Percentiles rank a stretch among this genome's conserved stretches.
These are phyloP conservation scores for Cytospora leucostoma DNA, from an alignment of 2,329 filamentous ascomycete genomes.

Conservation along the genomic window DNA sequence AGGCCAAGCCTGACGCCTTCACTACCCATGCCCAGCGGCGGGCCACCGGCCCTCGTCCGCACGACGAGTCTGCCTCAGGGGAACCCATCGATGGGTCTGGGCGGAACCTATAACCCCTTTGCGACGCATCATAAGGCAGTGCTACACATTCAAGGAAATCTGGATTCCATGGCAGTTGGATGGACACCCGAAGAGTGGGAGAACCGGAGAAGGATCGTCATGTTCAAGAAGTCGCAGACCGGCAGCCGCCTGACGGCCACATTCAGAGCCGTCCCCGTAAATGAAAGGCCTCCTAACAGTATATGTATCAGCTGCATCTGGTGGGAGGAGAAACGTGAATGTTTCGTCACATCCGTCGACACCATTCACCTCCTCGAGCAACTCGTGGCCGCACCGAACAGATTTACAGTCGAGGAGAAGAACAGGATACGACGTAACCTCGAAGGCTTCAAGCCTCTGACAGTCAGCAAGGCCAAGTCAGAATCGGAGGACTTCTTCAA, in stretches of 20 bases:
- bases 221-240: slow-evolving; percentile 80
- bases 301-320: slow-evolving; percentile 97
- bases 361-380: slow-evolving; percentile 95
- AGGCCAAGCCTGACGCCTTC: slow-evolving; percentile 52
- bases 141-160: slow-evolving; percentile 81
- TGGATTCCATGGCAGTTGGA: slow-evolving; percentile 78
- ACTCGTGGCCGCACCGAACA: slow-evolving; percentile 70
- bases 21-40: slow-evolving; percentile 44
- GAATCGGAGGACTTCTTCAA: slow-evolving; percentile 99
- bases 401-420: slow-evolving; percentile 97
- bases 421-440: slow-evolving; percentile 95
- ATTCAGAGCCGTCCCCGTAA: slow-evolving; percentile 76
- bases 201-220: slow-evolving; percentile 78
- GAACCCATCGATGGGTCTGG: slow-evolving; percentile 39
- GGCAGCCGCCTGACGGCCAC: slow-evolving; percentile 79
- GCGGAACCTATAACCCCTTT: slow-evolving; percentile 70
- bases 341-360: slow-evolving; percentile 94
- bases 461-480: slow-evolving; percentile 87
- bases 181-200: slow-evolving; percentile 84
- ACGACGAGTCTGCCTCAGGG: slow-evolving; percentile 55
- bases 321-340: slow-evolving; percentile 90
- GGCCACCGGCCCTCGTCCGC: slow-evolving; percentile 53
- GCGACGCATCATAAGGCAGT: slow-evolving; percentile 71
- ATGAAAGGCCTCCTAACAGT: slow-evolving; percentile 78
- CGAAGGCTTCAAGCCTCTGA: slow-evolving; percentile 89